Conservation (phyloP, 176 grass and related monocot species). For the Stipa capillata region DNA sequence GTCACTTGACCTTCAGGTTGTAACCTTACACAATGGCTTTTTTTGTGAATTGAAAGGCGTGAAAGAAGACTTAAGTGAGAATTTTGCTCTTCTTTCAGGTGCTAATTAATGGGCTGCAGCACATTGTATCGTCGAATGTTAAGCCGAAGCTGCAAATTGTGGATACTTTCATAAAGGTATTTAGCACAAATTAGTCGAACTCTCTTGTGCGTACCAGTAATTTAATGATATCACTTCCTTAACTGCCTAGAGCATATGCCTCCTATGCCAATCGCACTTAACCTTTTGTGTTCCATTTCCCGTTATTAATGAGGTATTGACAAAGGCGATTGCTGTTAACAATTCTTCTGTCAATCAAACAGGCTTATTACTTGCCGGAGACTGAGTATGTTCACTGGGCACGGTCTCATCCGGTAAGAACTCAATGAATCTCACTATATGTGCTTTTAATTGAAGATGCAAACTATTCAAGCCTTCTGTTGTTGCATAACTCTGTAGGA, state of each 20-base stretch:
- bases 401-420: slow-evolving; percentile 82
- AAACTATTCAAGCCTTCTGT: background rate
- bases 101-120: slow-evolving; percentile 86
- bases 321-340: slow-evolving; percentile 3
- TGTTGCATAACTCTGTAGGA: slow-evolving; percentile 38
- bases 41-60: slow-evolving; percentile 4
- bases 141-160: slow-evolving; percentile 90
- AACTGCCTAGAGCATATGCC: background rate
- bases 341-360: slow-evolving; percentile 24
- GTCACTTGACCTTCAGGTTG: slow-evolving; percentile 98
- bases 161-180: slow-evolving; percentile 90
- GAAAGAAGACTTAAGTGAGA: background rate
- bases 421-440: background rate
- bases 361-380: slow-evolving; percentile 96
- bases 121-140: slow-evolving; percentile 82
- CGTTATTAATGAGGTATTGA: background rate
- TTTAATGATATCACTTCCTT: background rate
- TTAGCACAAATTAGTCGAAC: background rate
- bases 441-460: background rate
- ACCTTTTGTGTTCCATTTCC: background rate
- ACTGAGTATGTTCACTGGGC: slow-evolving; percentile 98
- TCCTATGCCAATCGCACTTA: background rate
- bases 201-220: background rate
- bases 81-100: slow-evolving; percentile 58
- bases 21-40: background rate